Evolutionary conservation across 495 filamentous ascomycete genomes (phyloP).

Genomic region (Trichocladium antarcticum): DNA sequence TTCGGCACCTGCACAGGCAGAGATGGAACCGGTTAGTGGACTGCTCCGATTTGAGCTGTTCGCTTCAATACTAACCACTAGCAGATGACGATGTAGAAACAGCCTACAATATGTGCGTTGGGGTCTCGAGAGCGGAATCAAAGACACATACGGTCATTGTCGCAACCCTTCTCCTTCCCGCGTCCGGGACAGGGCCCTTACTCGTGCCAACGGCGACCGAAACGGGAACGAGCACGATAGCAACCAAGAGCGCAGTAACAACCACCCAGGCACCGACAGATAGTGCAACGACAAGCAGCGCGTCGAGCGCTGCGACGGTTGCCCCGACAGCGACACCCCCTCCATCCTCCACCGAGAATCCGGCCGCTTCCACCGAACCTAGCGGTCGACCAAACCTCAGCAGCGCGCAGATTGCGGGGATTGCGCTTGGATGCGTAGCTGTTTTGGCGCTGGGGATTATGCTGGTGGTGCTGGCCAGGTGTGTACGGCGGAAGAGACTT

Average conservation of each 20-base stretch:
- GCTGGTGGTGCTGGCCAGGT: conserved; percentile 33
- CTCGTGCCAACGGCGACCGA: conserved; percentile 17
- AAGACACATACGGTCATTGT: conserved; percentile 52
- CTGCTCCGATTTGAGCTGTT: background rate
- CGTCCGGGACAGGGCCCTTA: conserved; percentile 17
- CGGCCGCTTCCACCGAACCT: background rate
- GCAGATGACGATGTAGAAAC: conserved; percentile 26
- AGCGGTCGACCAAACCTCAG: conserved; percentile 16
- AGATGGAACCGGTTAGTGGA: conserved; percentile 28
- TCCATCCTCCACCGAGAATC: conserved; percentile 6
- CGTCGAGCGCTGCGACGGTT: conserved; percentile 9
- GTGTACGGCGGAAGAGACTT: conserved; percentile 28
- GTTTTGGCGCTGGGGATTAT: conserved; percentile 29
- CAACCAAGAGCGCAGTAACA: conserved; percentile 5
- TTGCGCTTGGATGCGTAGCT: conserved; percentile 35
- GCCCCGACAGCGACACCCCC: conserved; percentile 6
- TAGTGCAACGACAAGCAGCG: conserved; percentile 3
- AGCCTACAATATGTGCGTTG: conserved; percentile 50
- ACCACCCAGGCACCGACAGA: conserved; percentile 10
- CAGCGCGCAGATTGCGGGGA: conserved; percentile 36
- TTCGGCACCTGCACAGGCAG: conserved; percentile 31
- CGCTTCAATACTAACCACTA: conserved; percentile 14
- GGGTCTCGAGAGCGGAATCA: conserved; percentile 39
- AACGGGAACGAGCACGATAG: conserved; percentile 9
- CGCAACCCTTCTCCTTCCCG: conserved; percentile 41